phyloP scores from a whole-genome alignment of 2,329 filamentous ascomycete genomes.

The Botrytis aclada region DNA sequence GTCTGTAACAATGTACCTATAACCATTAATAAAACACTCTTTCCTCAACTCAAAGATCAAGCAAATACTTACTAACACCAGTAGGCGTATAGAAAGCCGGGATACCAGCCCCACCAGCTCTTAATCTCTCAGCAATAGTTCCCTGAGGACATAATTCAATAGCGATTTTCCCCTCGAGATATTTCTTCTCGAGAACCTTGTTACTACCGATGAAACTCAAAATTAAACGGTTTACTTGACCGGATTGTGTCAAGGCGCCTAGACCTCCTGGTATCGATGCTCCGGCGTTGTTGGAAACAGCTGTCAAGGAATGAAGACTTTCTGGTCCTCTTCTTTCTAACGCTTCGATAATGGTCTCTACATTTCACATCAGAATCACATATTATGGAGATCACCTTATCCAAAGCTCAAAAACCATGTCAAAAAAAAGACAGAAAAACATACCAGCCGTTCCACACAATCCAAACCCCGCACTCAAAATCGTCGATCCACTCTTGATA shows the following conservation, averaged over 20 bases:
- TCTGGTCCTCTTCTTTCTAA: conserved; percentile 58
- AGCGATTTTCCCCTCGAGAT: conserved; percentile 67
- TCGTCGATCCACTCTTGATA: conserved; percentile 56
- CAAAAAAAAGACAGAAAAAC: not conserved
- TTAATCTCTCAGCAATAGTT: conserved; percentile 66
- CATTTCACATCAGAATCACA: not conserved
- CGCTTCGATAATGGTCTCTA: conserved; percentile 68
- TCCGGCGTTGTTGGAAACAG: conserved; percentile 78
- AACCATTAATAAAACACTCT: not conserved
- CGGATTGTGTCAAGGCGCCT: conserved; percentile 62
- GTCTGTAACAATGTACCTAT: conserved; percentile 61
- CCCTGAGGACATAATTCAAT: conserved; percentile 75
- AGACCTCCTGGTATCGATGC: conserved; percentile 65
- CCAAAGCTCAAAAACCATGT: too few species aligned
- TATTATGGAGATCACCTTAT: not conserved
- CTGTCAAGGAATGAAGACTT: conserved; percentile 57
- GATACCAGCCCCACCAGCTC: conserved; percentile 70
- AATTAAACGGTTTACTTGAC: conserved; percentile 68
- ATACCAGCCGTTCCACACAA: conserved; percentile 10
- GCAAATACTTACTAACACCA: conserved; percentile 53
- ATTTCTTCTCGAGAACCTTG: conserved; percentile 70
- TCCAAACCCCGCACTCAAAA: conserved; percentile 75
- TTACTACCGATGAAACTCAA: conserved; percentile 75
- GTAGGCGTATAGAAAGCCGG: conserved; percentile 78
- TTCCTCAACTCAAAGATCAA: too few species aligned